These are phyloP conservation scores for Emmonsiellopsis sp. DNA, from an alignment of 2,329 filamentous ascomycete species.

Conservation along the genomic window DNA sequence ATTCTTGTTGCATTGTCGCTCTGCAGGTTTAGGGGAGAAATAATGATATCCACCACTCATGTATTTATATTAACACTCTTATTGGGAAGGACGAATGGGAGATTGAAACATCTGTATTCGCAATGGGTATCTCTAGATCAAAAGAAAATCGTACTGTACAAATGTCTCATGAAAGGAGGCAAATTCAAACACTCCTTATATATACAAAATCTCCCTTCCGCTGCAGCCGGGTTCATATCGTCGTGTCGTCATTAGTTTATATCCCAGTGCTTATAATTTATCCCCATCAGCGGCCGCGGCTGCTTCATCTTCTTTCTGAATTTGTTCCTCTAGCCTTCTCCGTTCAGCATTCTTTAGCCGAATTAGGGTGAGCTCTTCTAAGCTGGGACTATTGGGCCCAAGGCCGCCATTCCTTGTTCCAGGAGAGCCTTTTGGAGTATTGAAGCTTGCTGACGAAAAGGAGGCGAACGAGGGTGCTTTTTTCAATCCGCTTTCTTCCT, in stretches of 20 bases:
- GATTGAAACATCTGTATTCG: neutral
- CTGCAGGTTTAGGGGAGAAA: too few species aligned
- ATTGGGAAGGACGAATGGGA: neutral
- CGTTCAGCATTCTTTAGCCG: conserved; percentile 49
- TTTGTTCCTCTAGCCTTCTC: conserved; percentile 45
- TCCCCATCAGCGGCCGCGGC: conserved; percentile 26
- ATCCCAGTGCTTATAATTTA: conserved; percentile 10
- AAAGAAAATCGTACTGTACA: neutral
- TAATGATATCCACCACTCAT: neutral
- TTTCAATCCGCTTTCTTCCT: conserved; percentile 16
- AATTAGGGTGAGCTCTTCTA: conserved; percentile 46
- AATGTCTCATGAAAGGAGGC: neutral
- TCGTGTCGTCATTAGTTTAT: neutral
- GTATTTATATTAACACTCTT: neutral
- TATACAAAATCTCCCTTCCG: neutral
- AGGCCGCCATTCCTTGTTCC: conserved; percentile 10
- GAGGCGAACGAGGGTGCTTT: conserved; percentile 36
- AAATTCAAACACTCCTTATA: neutral
- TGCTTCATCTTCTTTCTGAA: conserved; percentile 40
- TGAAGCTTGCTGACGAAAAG: conserved; percentile 25
- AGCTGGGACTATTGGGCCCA: conserved; percentile 25
- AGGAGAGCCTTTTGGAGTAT: conserved; percentile 19
- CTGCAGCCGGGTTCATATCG: neutral
- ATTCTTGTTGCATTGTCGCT: too few species aligned
- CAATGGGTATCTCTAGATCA: conserved; percentile 2